Conservation (phyloP, 108 stramenopile species). For the Cylindrotheca fusiformis region DNA sequence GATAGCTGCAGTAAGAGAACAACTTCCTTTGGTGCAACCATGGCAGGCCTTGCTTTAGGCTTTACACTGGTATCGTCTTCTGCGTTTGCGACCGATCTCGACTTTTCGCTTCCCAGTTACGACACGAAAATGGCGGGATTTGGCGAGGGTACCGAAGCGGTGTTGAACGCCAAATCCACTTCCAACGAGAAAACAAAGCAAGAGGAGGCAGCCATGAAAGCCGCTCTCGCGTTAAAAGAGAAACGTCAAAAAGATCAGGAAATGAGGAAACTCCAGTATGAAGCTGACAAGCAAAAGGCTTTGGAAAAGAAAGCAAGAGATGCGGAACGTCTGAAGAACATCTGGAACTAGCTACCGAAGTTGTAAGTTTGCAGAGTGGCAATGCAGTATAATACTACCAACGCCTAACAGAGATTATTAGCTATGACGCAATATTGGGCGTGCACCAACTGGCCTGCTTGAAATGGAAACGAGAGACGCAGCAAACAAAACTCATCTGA, state of each 20-base stretch:
- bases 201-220: conserved; percentile 14
- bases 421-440: too few species aligned
- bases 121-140: conserved; percentile 28
- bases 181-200: conserved; percentile 29
- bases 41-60: not conserved
- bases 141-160: conserved; percentile 27
- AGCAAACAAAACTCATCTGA: too few species aligned
- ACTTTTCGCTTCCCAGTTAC: conserved; percentile 30
- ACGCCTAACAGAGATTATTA: too few species aligned
- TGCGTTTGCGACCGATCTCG: conserved; percentile 10
- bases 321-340: conserved; percentile 25
- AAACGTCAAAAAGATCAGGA: conserved; percentile 15
- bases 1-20: not conserved
- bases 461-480: too few species aligned
- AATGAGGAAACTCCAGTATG: conserved; percentile 12
- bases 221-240: conserved; percentile 19
- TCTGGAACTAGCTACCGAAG: conserved; percentile 15
- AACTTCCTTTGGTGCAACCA: not conserved
- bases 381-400: too few species aligned
- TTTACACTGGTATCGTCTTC: not conserved
- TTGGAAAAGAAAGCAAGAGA: conserved; percentile 24
- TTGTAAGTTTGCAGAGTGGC: too few species aligned
- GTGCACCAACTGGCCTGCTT: too few species aligned
- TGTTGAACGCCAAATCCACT: conserved; percentile 8
- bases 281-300: conserved; percentile 23